phyloP scores from a whole-genome alignment of 1,284 basidiomycete species.

The Ustilago xerochloae region DNA sequence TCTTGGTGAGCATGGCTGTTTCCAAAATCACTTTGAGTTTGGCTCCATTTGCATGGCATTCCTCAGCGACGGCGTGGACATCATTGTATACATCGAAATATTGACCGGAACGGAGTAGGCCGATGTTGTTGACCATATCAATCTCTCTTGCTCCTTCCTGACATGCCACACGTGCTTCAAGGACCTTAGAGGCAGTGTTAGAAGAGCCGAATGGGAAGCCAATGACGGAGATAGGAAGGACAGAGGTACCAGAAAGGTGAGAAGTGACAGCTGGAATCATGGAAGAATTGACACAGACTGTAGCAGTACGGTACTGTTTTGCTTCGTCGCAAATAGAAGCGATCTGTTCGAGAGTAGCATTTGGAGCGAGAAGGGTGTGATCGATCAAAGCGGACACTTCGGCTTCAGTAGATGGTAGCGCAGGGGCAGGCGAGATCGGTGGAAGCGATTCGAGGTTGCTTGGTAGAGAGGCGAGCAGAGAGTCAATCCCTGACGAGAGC shows the following conservation, averaged over 20 bases:
- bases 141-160: conserved; percentile 57
- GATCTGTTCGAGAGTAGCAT: conserved; percentile 49
- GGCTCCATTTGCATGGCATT: conserved; percentile 24
- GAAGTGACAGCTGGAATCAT: conserved; percentile 71
- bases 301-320: conserved; percentile 43
- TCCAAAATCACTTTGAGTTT: conserved; percentile 63
- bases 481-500: conserved; percentile 21
- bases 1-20: conserved; percentile 49
- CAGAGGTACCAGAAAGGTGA: conserved; percentile 67
- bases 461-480: conserved; percentile 26
- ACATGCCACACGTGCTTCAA: conserved; percentile 46
- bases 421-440: conserved; percentile 29
- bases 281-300: conserved; percentile 60
- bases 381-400: conserved; percentile 55
- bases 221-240: conserved; percentile 49
- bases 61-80: conserved; percentile 46
- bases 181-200: conserved; percentile 48
- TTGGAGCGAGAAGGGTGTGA: conserved; percentile 63
- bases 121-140: conserved; percentile 65
- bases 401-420: conserved; percentile 30
- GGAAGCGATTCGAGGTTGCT: conserved; percentile 11
- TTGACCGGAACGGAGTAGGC: conserved; percentile 40
- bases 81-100: conserved; percentile 51
- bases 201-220: conserved; percentile 54
- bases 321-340: conserved; percentile 45